Conservation (phyloP, 202 grass and related monocot genomes). For the Elaeis oleifera region DNA sequence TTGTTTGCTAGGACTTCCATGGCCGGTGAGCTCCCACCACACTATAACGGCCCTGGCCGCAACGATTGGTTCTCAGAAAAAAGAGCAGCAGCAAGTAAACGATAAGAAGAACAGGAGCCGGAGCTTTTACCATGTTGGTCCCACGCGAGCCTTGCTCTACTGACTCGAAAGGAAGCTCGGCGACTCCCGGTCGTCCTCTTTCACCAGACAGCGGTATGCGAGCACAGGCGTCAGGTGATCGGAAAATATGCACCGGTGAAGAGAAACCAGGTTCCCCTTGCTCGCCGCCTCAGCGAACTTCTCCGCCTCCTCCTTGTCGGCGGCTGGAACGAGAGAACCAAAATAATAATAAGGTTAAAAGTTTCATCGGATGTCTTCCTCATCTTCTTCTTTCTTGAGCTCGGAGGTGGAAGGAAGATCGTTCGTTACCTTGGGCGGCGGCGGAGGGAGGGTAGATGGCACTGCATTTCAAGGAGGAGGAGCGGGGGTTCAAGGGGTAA, state of each 20-base stretch:
- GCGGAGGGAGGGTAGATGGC: slow-evolving; percentile 8
- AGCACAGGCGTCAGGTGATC: slow-evolving; percentile 81
- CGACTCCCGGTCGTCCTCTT: slow-evolving; percentile 59
- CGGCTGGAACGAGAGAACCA: slow-evolving; percentile 7
- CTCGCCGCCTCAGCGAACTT: slow-evolving; percentile 45
- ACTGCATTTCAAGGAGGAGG: not conserved
- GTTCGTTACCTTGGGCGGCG: not conserved
- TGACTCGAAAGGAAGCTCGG: slow-evolving; percentile 85
- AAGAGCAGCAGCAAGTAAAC: not conserved
- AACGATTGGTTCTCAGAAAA: not conserved
- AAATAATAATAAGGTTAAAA: not conserved
- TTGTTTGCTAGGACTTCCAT: slow-evolving; percentile 83
- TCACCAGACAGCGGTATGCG: slow-evolving; percentile 79
- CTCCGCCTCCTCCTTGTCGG: slow-evolving; percentile 39
- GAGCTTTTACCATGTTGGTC: slow-evolving; percentile 45
- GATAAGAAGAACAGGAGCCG: not conserved
- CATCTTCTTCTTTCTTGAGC: not conserved
- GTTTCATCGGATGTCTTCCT: not conserved
- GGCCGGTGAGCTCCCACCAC: slow-evolving; percentile 64
- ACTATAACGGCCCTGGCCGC: slow-evolving; percentile 66
- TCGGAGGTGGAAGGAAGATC: slow-evolving; percentile 21
- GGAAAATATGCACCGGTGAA: slow-evolving; percentile 65
- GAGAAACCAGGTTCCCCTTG: slow-evolving; percentile 51
- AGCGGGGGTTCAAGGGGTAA: not conserved
- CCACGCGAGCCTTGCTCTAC: slow-evolving; percentile 61